These are phyloP conservation scores for Xerocomus amazonicus DNA, from an alignment of 1,284 basidiomycete species.

Conservation along the genomic window DNA sequence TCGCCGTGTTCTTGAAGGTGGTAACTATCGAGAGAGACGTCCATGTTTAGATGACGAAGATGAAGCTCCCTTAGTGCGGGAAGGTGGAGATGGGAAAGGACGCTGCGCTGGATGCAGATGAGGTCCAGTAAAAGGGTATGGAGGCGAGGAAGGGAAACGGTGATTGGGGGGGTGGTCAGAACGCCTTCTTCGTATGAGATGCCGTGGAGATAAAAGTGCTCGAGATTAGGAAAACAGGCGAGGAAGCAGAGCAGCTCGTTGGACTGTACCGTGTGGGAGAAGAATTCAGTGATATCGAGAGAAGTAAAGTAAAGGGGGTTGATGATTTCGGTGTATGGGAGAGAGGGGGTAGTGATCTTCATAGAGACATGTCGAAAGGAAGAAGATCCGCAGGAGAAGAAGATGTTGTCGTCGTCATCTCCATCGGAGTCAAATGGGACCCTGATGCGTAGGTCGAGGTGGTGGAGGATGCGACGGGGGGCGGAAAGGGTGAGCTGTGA, in stretches of 20 bases:
- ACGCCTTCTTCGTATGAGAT: slow-evolving; percentile 45
- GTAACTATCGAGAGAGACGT: slow-evolving; percentile 41
- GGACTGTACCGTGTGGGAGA: slow-evolving; percentile 27
- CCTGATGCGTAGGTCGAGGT: slow-evolving; percentile 26
- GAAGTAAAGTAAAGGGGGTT: slow-evolving; percentile 52
- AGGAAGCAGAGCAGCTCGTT: slow-evolving; percentile 57
- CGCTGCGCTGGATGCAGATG: slow-evolving; percentile 57
- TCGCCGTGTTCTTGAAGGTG: slow-evolving; percentile 53
- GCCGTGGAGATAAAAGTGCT: slow-evolving; percentile 54
- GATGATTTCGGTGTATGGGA: slow-evolving; percentile 44
- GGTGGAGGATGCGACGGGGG: slow-evolving; percentile 25
- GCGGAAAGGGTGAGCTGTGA: slow-evolving; percentile 18
- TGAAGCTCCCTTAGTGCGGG: slow-evolving; percentile 56
- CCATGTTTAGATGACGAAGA: slow-evolving; percentile 64
- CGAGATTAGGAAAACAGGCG: slow-evolving; percentile 52
- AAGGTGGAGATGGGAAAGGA: slow-evolving; percentile 57
- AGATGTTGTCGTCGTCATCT: slow-evolving; percentile 31
- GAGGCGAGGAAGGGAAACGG: slow-evolving; percentile 52
- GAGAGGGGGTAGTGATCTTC: slow-evolving; percentile 41
- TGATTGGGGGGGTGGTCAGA: slow-evolving; percentile 30
- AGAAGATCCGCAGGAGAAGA: slow-evolving; percentile 30
- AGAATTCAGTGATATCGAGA: slow-evolving; percentile 51
- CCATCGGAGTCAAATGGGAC: slow-evolving; percentile 27
- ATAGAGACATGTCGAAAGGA: slow-evolving; percentile 37
- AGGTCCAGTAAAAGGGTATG: slow-evolving; percentile 51